Evolutionary conservation across 768 basidiomycete genomes (phyloP).

Genomic region (Cystobasidium tubakii): DNA sequence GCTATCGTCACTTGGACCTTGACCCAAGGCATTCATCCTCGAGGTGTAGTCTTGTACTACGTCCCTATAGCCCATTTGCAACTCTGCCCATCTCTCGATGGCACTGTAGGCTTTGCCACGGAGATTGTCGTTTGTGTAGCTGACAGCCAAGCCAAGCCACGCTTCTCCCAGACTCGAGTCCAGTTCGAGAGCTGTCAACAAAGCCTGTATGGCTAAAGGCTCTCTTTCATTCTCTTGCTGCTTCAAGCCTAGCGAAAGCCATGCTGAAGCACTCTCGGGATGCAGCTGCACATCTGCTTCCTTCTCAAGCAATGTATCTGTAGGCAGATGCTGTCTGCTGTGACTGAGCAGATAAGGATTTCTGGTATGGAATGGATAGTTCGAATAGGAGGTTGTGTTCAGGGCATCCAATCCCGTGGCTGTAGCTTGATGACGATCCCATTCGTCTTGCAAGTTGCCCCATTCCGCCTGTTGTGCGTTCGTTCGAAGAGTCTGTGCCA

Average conservation of each 20-base stretch:
- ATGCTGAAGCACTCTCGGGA: slow-evolving; percentile 63
- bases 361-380: slow-evolving; percentile 41
- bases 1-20: neutral
- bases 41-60: slow-evolving; percentile 51
- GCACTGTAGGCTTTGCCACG: slow-evolving; percentile 67
- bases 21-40: slow-evolving; percentile 32
- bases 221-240: slow-evolving; percentile 98
- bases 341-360: slow-evolving; percentile 36
- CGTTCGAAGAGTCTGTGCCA: slow-evolving; percentile 7
- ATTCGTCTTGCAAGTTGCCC: slow-evolving; percentile 66
- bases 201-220: slow-evolving; percentile 75
- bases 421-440: slow-evolving; percentile 77
- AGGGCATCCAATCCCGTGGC: slow-evolving; percentile 57
- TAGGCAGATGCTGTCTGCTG: slow-evolving; percentile 36
- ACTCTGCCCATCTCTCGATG: slow-evolving; percentile 76
- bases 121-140: slow-evolving; percentile 81
- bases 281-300: slow-evolving; percentile 83
- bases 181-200: slow-evolving; percentile 71
- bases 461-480: slow-evolving; percentile 53
- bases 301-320: slow-evolving; percentile 70
- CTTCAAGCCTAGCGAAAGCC: slow-evolving; percentile 89
- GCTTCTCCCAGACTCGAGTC: slow-evolving; percentile 64
- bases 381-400: slow-evolving; percentile 38
- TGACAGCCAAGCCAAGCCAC: slow-evolving; percentile 85
- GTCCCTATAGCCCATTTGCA: slow-evolving; percentile 55